phyloP scores from a whole-genome alignment of 2,329 filamentous ascomycete genomes.

The Capronia epimyces region DNA sequence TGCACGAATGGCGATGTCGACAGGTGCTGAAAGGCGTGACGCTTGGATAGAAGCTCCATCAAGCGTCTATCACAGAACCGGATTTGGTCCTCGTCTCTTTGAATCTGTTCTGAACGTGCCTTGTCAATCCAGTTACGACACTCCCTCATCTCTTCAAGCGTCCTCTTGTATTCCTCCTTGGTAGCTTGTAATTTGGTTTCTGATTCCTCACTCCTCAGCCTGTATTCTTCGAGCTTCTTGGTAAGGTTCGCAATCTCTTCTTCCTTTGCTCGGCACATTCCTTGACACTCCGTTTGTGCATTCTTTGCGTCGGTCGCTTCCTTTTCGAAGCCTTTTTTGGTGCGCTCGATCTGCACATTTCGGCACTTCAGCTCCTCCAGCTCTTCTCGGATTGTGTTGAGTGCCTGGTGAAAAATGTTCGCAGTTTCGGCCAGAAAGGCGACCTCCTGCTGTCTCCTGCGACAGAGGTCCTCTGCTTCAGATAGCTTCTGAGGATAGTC shows the following conservation, averaged over 20 bases:
- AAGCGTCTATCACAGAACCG: conserved; percentile 3
- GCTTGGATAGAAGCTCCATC: not conserved
- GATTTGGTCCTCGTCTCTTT: conserved; percentile 8
- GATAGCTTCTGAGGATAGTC: not conserved
- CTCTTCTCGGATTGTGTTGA: not conserved
- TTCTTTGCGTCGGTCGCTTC: not conserved
- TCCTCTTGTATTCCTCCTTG: not conserved
- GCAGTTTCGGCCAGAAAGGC: not conserved
- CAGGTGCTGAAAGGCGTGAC: not conserved
- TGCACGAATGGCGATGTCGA: not conserved
- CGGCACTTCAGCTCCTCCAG: not conserved
- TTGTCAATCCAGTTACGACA: conserved; percentile 4
- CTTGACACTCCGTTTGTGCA: not conserved
- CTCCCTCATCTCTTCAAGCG: not conserved
- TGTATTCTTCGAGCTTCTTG: not conserved
- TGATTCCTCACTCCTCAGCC: not conserved
- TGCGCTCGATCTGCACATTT: not conserved
- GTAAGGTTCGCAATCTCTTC: not conserved
- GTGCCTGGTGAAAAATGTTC: not conserved
- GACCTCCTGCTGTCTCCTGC: not conserved
- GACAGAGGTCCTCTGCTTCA: not conserved
- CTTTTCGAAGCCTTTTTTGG: not conserved
- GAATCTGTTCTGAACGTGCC: conserved; percentile 3
- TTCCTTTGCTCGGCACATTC: not conserved
- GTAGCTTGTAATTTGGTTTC: not conserved